Evolutionary conservation across 345 rosid species (phyloP), one percentile per base, ranked within the genome.

Genomic region (Theobroma cacao): DNA sequence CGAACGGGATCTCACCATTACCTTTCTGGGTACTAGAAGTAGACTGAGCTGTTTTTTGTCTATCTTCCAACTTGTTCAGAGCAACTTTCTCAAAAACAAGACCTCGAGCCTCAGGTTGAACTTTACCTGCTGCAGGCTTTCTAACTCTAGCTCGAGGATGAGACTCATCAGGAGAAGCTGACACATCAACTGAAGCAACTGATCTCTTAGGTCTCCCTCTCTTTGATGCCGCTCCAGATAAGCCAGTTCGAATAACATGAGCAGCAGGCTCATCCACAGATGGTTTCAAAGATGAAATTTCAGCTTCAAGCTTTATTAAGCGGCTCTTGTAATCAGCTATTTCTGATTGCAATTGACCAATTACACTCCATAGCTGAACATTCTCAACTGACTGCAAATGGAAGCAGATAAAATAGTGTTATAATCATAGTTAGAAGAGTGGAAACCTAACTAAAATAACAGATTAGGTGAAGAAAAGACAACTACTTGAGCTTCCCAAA

Each of bases 401-500:
- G 30, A 72, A 71, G 31, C 69, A 76, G 43, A 43, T 26, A 67
- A 61, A 70, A 11, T 0, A 17, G 34, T 31, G 28, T 71, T 75
- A 67, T 34, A 12, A 45, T 38, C 47, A 61, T 71, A 60, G 28
- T 15, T 47, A 36, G 12, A 31, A 74, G n/a, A 17, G 9, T 6
- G 12, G 15, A 36, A 12, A 33, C 13, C 7, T 3, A 50, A 38
- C 36, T 9, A 48, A 68, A 9, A 64, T 40, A 50, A 48, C 5
- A 52, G 66, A 14, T 40, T 18, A 48, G 76, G 38, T 68, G 33
- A 77, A 72, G 45, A 53, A 36, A 71, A 33, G 45, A 80, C 69
- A 74, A 70, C 43, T 83, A 81, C 87, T 78, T 83, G 88, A 78
- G 86, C 85, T 68, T 83, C 86, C 90, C 86, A 83, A 30, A 78